Evolutionary conservation across 495 filamentous ascomycete species (phyloP), one percentile per base, ranked within the genome.

Genomic region (Neurospora sp.): DNA sequence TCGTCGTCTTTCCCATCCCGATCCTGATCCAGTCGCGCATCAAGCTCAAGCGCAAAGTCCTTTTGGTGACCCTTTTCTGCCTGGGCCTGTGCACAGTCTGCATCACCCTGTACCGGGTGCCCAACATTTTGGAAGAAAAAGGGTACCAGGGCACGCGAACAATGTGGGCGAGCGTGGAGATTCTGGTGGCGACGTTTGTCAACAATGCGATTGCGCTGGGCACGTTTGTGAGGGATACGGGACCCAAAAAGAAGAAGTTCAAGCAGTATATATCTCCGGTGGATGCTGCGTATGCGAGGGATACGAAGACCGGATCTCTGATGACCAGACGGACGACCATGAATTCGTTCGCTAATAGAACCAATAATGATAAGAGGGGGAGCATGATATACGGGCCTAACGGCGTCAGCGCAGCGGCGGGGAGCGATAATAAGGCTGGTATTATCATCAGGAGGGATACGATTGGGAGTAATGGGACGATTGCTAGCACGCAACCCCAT

Each of bases 1-100:
- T 99, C 22, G 89, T 98, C 41, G 85, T 89, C 68, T 96, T 97
- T 76, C 96, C 96, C 0, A 90, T 98, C 47, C 92, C 94, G 2
- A 91, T 97, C 72, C 91, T 98, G 69, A 74, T 96, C 38, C 84
- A 85, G 31, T 91, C 89, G 10, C 81, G 86, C 22, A 92, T 97
- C 88, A 75, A 84, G 1, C 72, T 88, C 40, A 90, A 85, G 78
- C 82, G 90, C 85, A 87, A 87, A 85, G 40, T 87, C 71, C 76
- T 88, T 40, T 86, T 98, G 10, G 85, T 90, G 14, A 71, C 88
- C 4, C 85, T 97, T 12, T 98, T 98, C 81, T 89, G 87, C 31
- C 85, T 95, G 16, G 96, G 92, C 6, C 78, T 96, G 42, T 78
- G 90, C 61, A 87, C 94, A 1, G 90, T 94, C 40, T 90, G 77